These are phyloP conservation scores for Fusarium napiforme DNA, from an alignment of 2,329 filamentous ascomycete genomes.

Conservation along the genomic window DNA sequence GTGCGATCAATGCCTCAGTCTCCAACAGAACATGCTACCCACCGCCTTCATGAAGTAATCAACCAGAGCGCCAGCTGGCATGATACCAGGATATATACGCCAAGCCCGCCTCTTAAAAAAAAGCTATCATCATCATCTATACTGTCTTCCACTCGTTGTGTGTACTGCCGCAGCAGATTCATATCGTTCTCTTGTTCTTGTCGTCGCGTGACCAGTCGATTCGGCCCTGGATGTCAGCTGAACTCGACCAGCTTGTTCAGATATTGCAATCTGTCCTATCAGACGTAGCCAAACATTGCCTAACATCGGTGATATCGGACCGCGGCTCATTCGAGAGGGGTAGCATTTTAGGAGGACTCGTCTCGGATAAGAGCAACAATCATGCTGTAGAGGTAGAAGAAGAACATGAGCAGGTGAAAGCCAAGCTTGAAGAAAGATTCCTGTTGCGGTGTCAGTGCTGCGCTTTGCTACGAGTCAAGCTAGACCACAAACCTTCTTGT, in stretches of 20 bases:
- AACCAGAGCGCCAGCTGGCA: constrained; percentile 49
- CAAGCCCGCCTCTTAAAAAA: constrained; percentile 44
- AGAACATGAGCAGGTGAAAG: constrained; percentile 99
- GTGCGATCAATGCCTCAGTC: constrained; percentile 33
- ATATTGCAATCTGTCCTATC: constrained; percentile 22
- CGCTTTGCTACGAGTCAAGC: not conserved
- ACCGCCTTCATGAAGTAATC: constrained; percentile 43
- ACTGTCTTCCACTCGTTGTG: constrained; percentile 44
- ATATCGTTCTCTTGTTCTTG: constrained; percentile 18
- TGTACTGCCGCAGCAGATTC: constrained; percentile 41
- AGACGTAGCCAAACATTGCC: constrained; percentile 12
- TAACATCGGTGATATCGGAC: constrained; percentile 20
- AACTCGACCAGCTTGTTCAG: constrained; percentile 23
- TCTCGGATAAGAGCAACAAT: constrained; percentile 96
- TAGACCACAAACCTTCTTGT: constrained; percentile 82
- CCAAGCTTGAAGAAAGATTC: constrained; percentile 99
- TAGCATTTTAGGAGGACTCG: constrained; percentile 77
- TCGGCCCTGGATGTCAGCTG: constrained; percentile 31
- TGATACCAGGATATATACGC: constrained; percentile 47
- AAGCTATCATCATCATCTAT: constrained; percentile 43
- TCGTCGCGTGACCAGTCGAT: constrained; percentile 36
- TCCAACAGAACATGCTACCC: constrained; percentile 37
- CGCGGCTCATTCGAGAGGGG: constrained; percentile 24
- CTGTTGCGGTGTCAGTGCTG: constrained; percentile 58
- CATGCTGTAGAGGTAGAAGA: constrained; percentile 99